Percentiles rank a stretch among this genome's conserved stretches.
Evolutionary conservation across 2,329 filamentous ascomycete genomes (phyloP).

Genomic region (Coniochaeta hoffmannii): DNA sequence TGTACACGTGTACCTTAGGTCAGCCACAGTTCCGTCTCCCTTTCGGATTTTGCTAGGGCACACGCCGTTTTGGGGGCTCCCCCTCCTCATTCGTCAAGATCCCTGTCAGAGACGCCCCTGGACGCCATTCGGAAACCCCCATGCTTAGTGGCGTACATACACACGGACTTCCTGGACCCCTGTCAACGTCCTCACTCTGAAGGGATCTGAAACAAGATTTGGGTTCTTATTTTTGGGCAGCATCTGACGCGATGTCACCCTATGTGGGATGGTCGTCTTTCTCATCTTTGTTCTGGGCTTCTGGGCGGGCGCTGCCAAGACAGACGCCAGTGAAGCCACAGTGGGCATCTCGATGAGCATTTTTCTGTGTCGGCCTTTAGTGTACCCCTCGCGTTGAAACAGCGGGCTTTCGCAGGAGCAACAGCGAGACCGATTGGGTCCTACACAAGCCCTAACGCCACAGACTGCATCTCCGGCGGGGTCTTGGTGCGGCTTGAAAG

Average conservation of each 20-base stretch:
- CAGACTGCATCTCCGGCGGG: background rate
- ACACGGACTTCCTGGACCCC: background rate
- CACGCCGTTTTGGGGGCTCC: background rate
- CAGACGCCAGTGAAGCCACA: background rate
- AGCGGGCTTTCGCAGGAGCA: background rate
- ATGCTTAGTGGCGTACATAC: background rate
- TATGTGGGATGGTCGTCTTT: background rate
- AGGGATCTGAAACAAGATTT: constrained; percentile 4
- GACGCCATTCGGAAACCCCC: background rate
- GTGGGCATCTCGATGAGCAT: background rate
- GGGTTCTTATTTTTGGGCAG: background rate
- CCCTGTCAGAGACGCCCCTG: background rate
- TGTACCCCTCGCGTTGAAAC: background rate
- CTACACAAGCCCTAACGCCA: background rate
- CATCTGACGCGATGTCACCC: constrained; percentile 1
- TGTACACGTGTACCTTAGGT: too few relatives aligned
- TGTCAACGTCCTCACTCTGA: background rate
- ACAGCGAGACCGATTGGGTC: background rate
- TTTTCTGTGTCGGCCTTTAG: background rate
- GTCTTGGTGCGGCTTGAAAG: background rate
- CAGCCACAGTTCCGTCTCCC: background rate
- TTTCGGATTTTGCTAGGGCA: background rate
- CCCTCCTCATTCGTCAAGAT: background rate
- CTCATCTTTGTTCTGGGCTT: background rate
- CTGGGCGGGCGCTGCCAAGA: background rate